phyloP scores from a whole-genome alignment of 495 filamentous ascomycete species.

The Saxophila tyrrhenica region DNA sequence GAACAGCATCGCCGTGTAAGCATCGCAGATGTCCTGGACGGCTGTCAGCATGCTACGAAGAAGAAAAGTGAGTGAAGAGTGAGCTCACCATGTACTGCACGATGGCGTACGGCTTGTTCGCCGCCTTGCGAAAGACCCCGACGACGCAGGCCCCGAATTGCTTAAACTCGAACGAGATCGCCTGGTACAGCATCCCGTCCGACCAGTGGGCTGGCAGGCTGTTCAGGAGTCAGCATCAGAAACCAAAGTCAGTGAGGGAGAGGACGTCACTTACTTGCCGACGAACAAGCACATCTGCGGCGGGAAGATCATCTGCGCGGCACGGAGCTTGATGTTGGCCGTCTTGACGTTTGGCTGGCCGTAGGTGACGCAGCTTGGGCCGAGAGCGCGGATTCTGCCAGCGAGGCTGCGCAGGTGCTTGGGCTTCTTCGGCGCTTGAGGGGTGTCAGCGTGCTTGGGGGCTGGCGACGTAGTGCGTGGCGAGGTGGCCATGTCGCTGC shows the following conservation, averaged over 20 bases:
- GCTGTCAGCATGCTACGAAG: neutral
- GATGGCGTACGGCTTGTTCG: neutral
- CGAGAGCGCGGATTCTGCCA: neutral
- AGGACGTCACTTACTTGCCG: neutral
- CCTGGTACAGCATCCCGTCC: neutral
- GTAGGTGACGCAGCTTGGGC: neutral
- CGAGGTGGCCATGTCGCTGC: neutral
- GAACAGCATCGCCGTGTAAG: neutral
- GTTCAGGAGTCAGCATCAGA: neutral
- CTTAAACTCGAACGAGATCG: neutral
- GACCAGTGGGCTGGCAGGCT: neutral
- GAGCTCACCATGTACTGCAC: neutral
- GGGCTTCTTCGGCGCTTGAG: neutral
- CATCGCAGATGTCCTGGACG: neutral
- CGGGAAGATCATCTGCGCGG: neutral
- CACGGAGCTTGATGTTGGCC: neutral
- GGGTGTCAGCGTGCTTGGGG: neutral
- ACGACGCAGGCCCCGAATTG: neutral
- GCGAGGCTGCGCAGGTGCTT: neutral
- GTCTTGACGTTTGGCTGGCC: neutral
- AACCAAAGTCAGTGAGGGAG: neutral
- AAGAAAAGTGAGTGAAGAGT: neutral
- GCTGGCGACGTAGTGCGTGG: neutral
- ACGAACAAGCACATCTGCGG: neutral
- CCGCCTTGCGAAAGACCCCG: neutral